Evolutionary conservation across 805 yeast genomes (phyloP).

Genomic region (Citeromyces matritensis): DNA sequence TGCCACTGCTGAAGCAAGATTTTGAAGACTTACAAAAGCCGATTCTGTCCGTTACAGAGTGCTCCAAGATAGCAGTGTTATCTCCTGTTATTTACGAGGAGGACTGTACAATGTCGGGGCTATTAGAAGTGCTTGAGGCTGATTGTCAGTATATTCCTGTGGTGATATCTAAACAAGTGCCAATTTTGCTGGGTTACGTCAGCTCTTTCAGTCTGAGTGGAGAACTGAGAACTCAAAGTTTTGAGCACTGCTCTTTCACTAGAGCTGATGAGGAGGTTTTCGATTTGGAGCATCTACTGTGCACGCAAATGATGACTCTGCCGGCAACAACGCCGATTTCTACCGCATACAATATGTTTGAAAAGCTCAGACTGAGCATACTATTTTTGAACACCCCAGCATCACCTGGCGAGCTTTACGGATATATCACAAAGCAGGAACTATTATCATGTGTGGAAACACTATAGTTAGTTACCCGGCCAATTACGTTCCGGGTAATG

Average conservation of each 20-base stretch:
- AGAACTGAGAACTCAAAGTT: conserved; percentile 9
- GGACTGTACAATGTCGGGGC: conserved; percentile 7
- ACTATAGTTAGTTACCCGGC: neutral
- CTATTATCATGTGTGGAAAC: conserved; percentile 7
- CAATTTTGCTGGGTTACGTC: conserved; percentile 25
- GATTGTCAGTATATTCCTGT: conserved; percentile 20
- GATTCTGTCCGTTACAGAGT: conserved; percentile 21
- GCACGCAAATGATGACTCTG: conserved; percentile 10
- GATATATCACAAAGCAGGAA: conserved; percentile 20
- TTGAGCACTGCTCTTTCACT: conserved; percentile 4
- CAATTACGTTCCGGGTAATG: neutral
- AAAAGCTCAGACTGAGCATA: conserved; percentile 17
- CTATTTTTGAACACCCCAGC: conserved; percentile 14
- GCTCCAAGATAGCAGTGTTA: conserved; percentile 15
- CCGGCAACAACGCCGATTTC: conserved; percentile 15
- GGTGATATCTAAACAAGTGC: conserved; percentile 17
- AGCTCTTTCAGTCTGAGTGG: conserved; percentile 18
- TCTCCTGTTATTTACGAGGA: conserved; percentile 13
- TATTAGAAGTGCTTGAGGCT: conserved; percentile 11
- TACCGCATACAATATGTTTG: conserved; percentile 20
- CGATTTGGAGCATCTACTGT: conserved; percentile 1
- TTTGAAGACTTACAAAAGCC: conserved; percentile 15
- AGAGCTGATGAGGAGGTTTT: conserved; percentile 2
- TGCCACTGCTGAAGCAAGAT: conserved; percentile 25
- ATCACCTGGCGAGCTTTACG: conserved; percentile 13